Conservation (phyloP, 2,329 filamentous ascomycete genomes). For the Pyricularia sp. region DNA sequence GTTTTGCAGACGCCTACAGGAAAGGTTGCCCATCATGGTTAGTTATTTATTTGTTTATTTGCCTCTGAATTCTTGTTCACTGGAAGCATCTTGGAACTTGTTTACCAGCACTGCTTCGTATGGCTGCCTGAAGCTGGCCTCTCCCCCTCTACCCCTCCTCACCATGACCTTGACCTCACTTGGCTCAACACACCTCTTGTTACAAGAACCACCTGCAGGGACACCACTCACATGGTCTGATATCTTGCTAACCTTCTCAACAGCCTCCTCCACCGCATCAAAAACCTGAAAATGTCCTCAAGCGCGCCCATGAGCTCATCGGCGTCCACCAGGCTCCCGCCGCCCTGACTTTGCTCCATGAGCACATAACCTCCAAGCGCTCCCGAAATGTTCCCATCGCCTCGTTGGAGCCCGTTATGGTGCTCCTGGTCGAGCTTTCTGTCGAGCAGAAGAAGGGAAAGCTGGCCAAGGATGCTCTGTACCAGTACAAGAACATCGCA, state of each 20-base stretch:
- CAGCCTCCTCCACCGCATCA: constrained; percentile 90
- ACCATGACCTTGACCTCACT: not conserved
- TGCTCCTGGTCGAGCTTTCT: constrained; percentile 91
- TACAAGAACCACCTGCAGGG: not conserved
- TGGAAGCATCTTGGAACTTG: not conserved
- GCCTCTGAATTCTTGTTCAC: not conserved
- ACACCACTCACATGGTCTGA: not conserved
- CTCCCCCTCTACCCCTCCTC: constrained; percentile 5
- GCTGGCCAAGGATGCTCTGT: constrained; percentile 94
- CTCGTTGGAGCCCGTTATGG: constrained; percentile 95
- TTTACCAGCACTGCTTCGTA: not conserved
- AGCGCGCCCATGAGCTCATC: constrained; percentile 97
- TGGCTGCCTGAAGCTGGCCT: not conserved
- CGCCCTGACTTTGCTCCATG: constrained; percentile 89
- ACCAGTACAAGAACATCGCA: constrained; percentile 99
- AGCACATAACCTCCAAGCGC: constrained; percentile 98
- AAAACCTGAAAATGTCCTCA: constrained; percentile 98
- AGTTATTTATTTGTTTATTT: constrained; percentile 9
- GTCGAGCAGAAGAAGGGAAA: constrained; percentile 98
- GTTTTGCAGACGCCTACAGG: constrained; percentile 20
- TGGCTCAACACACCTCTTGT: not conserved
- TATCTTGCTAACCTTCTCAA: constrained; percentile 8
- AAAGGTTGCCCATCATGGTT: constrained; percentile 44
- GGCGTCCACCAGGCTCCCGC: constrained; percentile 89
- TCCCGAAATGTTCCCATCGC: constrained; percentile 95